Percentiles rank a stretch among this genome's conserved stretches.
Evolutionary conservation across 2,329 filamentous ascomycete species (phyloP).

Genomic region (Leptographium procerum): DNA sequence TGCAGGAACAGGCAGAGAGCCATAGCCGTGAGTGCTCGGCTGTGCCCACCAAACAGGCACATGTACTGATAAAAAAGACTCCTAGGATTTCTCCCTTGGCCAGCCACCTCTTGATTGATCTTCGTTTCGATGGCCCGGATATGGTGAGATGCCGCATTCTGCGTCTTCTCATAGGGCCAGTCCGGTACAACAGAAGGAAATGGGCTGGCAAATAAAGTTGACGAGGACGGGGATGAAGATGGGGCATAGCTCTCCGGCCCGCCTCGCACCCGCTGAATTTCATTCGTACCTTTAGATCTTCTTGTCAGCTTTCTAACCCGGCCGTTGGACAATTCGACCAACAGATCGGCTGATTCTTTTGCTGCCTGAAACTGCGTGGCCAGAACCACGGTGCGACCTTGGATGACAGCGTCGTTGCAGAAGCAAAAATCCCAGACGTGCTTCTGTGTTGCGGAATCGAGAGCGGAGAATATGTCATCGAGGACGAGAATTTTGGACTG

Average conservation of each 20-base stretch:
- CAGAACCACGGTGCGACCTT: slow-evolving; percentile 41
- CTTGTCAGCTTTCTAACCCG: background rate
- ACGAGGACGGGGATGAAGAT: too few species aligned
- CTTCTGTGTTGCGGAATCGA: slow-evolving; percentile 47
- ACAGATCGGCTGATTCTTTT: background rate
- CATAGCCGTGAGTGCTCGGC: slow-evolving; percentile 29
- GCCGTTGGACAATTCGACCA: background rate
- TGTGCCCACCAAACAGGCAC: slow-evolving; percentile 35
- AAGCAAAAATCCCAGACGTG: slow-evolving; percentile 47
- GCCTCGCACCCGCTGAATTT: background rate
- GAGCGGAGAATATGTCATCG: slow-evolving; percentile 48
- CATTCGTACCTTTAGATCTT: background rate
- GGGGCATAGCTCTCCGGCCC: background rate
- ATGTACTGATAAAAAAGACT: slow-evolving; percentile 35
- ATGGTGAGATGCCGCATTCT: background rate
- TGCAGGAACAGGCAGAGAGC: slow-evolving; percentile 28
- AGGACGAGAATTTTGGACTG: slow-evolving; percentile 42
- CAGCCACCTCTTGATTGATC: slow-evolving; percentile 39
- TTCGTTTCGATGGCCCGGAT: slow-evolving; percentile 19
- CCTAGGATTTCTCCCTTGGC: background rate
- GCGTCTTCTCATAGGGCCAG: background rate
- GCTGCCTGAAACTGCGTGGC: slow-evolving; percentile 38
- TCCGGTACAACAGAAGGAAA: background rate
- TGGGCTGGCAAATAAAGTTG: too few species aligned
- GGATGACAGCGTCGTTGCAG: slow-evolving; percentile 37